These are phyloP conservation scores for Heliamphora pulchella DNA, from an alignment of 179 eudicot genomes.

Conservation along the genomic window DNA sequence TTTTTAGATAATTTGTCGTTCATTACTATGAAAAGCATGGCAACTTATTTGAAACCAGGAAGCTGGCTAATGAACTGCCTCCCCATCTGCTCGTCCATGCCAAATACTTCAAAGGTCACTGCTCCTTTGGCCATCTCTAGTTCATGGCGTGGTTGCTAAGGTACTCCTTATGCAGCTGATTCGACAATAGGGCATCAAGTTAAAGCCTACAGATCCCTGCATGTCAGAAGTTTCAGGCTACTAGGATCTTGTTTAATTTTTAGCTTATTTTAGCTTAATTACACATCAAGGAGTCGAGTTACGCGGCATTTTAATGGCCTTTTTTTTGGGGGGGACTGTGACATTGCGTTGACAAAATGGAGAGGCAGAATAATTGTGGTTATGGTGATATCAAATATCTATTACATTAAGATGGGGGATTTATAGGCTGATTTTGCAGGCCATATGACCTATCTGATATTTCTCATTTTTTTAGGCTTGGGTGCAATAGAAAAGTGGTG, in stretches of 20 bases:
- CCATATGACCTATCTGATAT: too few species aligned
- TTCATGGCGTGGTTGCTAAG: not conserved
- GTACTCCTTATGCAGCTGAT: not conserved
- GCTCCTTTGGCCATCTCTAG: not conserved
- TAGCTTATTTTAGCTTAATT: not conserved
- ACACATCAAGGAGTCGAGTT: not conserved
- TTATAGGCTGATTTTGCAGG: too few species aligned
- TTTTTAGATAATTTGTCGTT: constrained; percentile 7
- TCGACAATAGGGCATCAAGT: not conserved
- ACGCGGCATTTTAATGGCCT: not conserved
- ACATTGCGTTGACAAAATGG: too few species aligned
- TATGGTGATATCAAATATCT: too few species aligned
- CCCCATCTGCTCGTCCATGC: not conserved
- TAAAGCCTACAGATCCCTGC: not conserved
- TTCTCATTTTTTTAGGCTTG: too few species aligned
- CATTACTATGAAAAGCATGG: not conserved
- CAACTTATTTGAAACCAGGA: not conserved
- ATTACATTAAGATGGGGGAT: too few species aligned
- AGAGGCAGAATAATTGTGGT: too few species aligned
- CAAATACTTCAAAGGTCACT: not conserved
- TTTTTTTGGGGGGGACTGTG: not conserved
- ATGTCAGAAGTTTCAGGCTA: not conserved
- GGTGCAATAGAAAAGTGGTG: too few species aligned
- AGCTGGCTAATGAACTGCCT: constrained; percentile 6
- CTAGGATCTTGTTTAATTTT: not conserved